These are phyloP conservation scores for Bondarzewia mesenterica DNA, from an alignment of 1,284 basidiomycete genomes.

Conservation along the genomic window DNA sequence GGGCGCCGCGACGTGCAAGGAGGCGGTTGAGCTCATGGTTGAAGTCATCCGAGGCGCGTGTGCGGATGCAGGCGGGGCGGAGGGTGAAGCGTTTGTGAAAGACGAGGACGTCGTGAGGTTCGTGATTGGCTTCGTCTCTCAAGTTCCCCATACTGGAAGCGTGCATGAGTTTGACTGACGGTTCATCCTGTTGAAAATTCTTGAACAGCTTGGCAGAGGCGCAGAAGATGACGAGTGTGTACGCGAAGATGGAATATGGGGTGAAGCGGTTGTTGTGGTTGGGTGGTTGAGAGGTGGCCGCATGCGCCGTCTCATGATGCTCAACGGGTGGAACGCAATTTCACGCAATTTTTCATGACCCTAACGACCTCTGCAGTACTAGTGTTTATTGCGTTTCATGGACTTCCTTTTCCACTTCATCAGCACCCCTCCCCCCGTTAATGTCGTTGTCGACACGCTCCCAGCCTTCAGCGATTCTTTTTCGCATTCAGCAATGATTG, in stretches of 20 bases:
- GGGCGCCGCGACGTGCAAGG: slow-evolving; percentile 61
- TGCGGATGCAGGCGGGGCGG: slow-evolving; percentile 45
- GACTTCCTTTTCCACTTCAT: no score
- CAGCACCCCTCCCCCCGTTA: no score
- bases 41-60: slow-evolving; percentile 63
- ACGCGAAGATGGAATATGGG: slow-evolving; percentile 87
- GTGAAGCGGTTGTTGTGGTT: slow-evolving; percentile 85
- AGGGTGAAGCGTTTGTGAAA: slow-evolving; percentile 38
- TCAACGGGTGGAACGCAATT: no score
- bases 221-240: slow-evolving; percentile 71
- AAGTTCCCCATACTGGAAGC: no score
- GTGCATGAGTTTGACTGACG: slow-evolving; percentile 1
- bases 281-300: slow-evolving; percentile 39
- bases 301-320: no score
- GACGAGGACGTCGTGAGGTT: slow-evolving; percentile 78
- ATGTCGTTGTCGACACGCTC: no score
- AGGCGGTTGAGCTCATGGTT: slow-evolving; percentile 71
- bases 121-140: slow-evolving; percentile 19
- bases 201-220: slow-evolving; percentile 65
- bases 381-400: no score
- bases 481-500: no score
- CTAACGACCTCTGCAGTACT: no score
- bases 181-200: neutral
- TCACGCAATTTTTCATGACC: no score
- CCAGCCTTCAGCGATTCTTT: no score